Percentiles rank a stretch among this genome's conserved stretches.
Evolutionary conservation across 805 yeast genomes (phyloP).

Genomic region (Barnettozyma californica): DNA sequence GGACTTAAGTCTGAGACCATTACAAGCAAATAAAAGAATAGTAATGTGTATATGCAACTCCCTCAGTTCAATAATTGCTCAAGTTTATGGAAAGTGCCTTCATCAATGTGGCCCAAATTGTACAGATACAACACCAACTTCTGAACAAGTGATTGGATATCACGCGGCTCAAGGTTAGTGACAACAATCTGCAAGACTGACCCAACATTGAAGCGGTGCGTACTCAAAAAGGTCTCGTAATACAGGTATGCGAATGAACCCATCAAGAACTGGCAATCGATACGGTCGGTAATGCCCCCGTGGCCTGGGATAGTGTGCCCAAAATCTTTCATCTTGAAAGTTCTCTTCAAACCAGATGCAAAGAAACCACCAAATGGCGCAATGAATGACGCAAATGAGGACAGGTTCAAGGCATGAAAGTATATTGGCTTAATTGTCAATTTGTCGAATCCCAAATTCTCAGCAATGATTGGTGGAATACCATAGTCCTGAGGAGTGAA

Average conservation of each 20-base stretch:
- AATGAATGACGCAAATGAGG: slow-evolving; percentile 92
- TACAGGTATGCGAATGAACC: slow-evolving; percentile 91
- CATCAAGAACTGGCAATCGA: slow-evolving; percentile 97
- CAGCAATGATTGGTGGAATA: slow-evolving; percentile 64
- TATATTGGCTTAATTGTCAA: slow-evolving; percentile 79
- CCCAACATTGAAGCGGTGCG: slow-evolving; percentile 66
- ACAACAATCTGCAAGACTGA: slow-evolving; percentile 71
- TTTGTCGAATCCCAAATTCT: slow-evolving; percentile 39
- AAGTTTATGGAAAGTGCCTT: slow-evolving; percentile 30
- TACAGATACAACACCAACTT: slow-evolving; percentile 38
- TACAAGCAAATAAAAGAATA: no score
- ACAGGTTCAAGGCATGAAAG: slow-evolving; percentile 78
- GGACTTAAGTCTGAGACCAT: not conserved
- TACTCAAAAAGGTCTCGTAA: slow-evolving; percentile 85
- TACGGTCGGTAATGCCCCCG: slow-evolving; percentile 96
- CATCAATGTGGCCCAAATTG: slow-evolving; percentile 37
- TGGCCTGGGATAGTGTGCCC: slow-evolving; percentile 99
- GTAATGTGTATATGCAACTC: not conserved
- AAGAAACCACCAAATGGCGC: slow-evolving; percentile 99
- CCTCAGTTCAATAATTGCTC: slow-evolving; percentile 1
- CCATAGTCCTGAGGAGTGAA: slow-evolving; percentile 75
- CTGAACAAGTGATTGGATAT: slow-evolving; percentile 57
- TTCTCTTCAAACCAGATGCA: slow-evolving; percentile 95
- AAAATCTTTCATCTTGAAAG: slow-evolving; percentile 93
- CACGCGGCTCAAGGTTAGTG: slow-evolving; percentile 59